Evolutionary conservation across 805 yeast species (phyloP).

Genomic region (Starmerella floris): DNA sequence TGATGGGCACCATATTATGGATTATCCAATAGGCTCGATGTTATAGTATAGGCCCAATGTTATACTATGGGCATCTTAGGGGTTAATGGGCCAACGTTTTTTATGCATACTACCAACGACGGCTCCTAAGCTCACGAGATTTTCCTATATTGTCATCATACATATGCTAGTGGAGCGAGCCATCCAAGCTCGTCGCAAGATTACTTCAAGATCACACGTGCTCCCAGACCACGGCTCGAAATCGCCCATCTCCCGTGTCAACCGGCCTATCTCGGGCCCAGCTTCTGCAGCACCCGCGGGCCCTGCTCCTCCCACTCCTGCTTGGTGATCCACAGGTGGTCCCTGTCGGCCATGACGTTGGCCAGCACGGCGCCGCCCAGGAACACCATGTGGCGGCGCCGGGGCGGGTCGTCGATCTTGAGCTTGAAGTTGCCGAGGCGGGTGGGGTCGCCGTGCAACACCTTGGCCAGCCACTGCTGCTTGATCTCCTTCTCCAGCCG

Average conservation of each 20-base stretch:
- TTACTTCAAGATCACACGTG: too few species aligned
- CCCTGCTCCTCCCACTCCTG: constrained; percentile 98
- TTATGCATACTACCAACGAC: neutral
- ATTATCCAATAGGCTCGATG: too few species aligned
- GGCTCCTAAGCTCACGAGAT: too few species aligned
- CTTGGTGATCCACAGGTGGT: constrained; percentile 93
- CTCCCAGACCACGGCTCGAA: too few species aligned
- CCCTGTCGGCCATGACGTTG: constrained; percentile 94
- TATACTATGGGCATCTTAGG: too few species aligned
- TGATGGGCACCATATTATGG: too few species aligned
- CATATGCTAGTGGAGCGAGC: too few species aligned
- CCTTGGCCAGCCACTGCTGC: constrained; percentile 87
- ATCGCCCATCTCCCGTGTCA: too few species aligned
- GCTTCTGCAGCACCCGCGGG: constrained; percentile 63
- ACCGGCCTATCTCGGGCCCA: constrained; percentile 96
- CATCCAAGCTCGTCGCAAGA: too few species aligned
- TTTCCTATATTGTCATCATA: too few species aligned
- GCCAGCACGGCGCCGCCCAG: constrained; percentile 98
- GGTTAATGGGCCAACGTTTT: too few species aligned
- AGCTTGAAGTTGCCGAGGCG: constrained; percentile 80
- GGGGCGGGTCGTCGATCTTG: constrained; percentile 94
- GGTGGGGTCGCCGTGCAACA: constrained; percentile 72
- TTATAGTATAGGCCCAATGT: too few species aligned
- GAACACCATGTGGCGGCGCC: constrained; percentile 97
- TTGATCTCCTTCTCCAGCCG: constrained; percentile 90